Evolutionary conservation across 805 yeast genomes (phyloP), one percentile per base, ranked within the genome.

Genomic region (Debaryomyces maramus): DNA sequence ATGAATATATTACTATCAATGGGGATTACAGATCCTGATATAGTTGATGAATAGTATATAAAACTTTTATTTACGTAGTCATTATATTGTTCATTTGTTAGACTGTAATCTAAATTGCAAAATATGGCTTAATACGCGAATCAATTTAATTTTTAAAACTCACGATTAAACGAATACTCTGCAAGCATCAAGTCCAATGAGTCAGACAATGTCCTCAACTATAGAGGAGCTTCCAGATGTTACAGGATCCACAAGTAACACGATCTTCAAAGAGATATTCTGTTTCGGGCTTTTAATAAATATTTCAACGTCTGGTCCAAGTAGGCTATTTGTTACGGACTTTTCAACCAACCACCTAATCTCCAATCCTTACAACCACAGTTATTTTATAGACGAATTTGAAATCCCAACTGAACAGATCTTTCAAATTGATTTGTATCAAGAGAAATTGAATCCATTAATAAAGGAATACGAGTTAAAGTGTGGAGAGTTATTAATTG

Each of bases 1-100:
- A 91, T 56, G 99, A 93, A 56, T 93, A 86, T 50, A 86, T 86
- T 30, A 81, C 89, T 17, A 87, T 87, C 52, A 87, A 87, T 53
- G 96, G 93, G 40, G 95, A 87, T 53, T 87, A 87, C 64, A 74
- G 95, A 62, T 80, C 85, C 3, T 80, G 15, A 22, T 5, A n/a
- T n/a, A n/a, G n/a, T n/a, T n/a, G n/a, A n/a, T n/a, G n/a, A n/a
- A n/a, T n/a, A n/a, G n/a, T n/a, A n/a, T n/a, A n/a, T n/a, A n/a
- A n/a, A n/a, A n/a, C n/a, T n/a, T n/a, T n/a, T n/a, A n/a, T n/a
- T n/a, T n/a, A n/a, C n/a, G n/a, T n/a, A n/a, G n/a, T n/a, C n/a
- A n/a, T n/a, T n/a, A n/a, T n/a, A n/a, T n/a, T n/a, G n/a, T n/a
- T n/a, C n/a, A n/a, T n/a, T n/a, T n/a, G n/a, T n/a, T n/a, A n/a